Conservation (phyloP, 768 basidiomycete genomes). For the Tephrocybe sp. region DNA sequence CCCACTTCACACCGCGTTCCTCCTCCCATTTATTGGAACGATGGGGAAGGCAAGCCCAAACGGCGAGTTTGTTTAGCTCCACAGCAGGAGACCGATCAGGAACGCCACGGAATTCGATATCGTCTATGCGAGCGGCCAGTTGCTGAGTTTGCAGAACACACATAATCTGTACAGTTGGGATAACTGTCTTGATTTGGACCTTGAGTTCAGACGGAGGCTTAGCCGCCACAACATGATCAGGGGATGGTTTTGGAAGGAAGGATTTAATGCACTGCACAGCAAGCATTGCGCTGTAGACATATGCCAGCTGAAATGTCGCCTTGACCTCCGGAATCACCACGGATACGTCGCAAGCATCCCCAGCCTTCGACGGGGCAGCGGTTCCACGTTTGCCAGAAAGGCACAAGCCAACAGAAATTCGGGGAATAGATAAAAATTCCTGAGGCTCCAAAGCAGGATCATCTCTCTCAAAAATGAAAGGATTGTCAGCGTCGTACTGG, state of each 20-base stretch:
- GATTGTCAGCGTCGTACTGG: conserved; percentile 66
- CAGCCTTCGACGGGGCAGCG: conserved; percentile 15
- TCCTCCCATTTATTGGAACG: conserved; percentile 35
- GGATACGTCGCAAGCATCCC: conserved; percentile 46
- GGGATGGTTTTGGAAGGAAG: conserved; percentile 27
- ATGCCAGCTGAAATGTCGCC: conserved; percentile 57
- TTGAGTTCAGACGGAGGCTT: conserved; percentile 15
- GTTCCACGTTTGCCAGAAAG: conserved; percentile 25
- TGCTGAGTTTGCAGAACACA: conserved; percentile 50
- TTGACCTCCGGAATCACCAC: conserved; percentile 54
- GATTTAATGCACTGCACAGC: conserved; percentile 52
- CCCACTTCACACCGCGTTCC: conserved; percentile 55
- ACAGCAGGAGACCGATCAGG: conserved; percentile 29
- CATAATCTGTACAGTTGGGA: conserved; percentile 48
- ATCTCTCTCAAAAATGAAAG: conserved; percentile 54
- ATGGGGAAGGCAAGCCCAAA: conserved; percentile 58
- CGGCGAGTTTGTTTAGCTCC: conserved; percentile 41
- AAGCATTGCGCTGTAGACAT: conserved; percentile 70
- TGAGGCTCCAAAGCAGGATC: conserved; percentile 40
- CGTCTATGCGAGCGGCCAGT: conserved; percentile 44
- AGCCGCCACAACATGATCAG: conserved; percentile 11
- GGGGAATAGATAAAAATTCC: conserved; percentile 45
- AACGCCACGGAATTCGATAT: conserved; percentile 26
- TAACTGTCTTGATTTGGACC: conserved; percentile 28
- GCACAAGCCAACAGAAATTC: conserved; percentile 25